These are phyloP conservation scores for Pilasporangium apinafurcum DNA, from an alignment of 352 stramenopile genomes.

Conservation along the genomic window DNA sequence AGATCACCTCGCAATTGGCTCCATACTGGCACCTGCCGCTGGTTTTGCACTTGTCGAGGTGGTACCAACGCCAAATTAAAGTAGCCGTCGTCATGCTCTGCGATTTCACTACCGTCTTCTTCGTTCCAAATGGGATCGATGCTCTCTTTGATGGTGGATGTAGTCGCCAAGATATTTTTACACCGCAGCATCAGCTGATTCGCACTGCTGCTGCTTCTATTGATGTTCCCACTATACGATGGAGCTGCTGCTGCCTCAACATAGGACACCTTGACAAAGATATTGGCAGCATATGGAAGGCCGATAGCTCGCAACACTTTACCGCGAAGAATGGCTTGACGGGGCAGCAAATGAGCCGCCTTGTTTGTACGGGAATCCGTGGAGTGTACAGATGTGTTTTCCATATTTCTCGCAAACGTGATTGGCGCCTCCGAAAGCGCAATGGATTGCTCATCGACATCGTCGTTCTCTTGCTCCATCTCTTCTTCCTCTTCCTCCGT, in stretches of 20 bases:
- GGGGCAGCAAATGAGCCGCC: background rate
- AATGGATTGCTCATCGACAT: constrained; percentile 25
- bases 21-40: constrained; percentile 33
- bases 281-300: constrained; percentile 10
- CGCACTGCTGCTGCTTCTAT: constrained; percentile 5
- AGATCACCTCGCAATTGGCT: constrained; percentile 47
- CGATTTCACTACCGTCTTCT: constrained; percentile 6
- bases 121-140: constrained; percentile 45
- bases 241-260: no score
- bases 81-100: constrained; percentile 2
- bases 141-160: constrained; percentile 10
- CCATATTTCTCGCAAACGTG: constrained; percentile 17
- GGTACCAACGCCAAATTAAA: constrained; percentile 52
- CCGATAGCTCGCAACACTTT: constrained; percentile 32
- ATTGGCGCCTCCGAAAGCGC: constrained; percentile 35
- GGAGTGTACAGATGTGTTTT: background rate
- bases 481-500: background rate
- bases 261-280: constrained; percentile 48
- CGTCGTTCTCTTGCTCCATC: constrained; percentile 10
- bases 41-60: constrained; percentile 1
- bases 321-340: constrained; percentile 19
- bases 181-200: constrained; percentile 56
- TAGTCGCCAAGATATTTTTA: constrained; percentile 44
- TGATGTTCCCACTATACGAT: no score
- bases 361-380: background rate